These are phyloP conservation scores for Hanseniaspora occidentalis DNA, from an alignment of 805 yeast species.

Conservation along the genomic window DNA sequence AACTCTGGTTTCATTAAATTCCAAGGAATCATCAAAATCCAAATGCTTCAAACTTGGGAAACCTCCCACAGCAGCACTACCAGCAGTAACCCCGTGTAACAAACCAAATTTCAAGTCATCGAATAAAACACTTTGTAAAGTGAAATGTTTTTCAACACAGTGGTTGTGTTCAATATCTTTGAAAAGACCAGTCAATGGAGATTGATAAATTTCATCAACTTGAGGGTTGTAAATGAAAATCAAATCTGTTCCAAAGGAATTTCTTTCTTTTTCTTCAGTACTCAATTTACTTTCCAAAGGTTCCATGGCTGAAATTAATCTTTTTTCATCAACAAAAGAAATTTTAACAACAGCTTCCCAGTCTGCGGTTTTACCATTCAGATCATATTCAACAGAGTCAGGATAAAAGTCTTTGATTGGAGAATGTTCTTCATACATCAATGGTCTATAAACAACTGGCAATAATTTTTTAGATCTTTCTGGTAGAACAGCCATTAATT, in stretches of 20 bases:
- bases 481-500: constrained; percentile 94
- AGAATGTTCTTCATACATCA: constrained; percentile 78
- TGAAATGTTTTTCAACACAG: constrained; percentile 52
- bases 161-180: constrained; percentile 68
- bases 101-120: constrained; percentile 40
- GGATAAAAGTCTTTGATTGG: constrained; percentile 91
- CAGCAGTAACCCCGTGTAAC: constrained; percentile 51
- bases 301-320: constrained; percentile 59
- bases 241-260: constrained; percentile 60
- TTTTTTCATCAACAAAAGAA: constrained; percentile 77
- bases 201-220: constrained; percentile 47
- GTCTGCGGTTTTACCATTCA: constrained; percentile 88
- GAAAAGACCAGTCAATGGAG: constrained; percentile 70
- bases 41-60: constrained; percentile 76
- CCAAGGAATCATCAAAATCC: constrained; percentile 42
- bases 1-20: constrained; percentile 52
- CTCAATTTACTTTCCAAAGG: constrained; percentile 51
- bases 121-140: constrained; percentile 35
- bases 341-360: constrained; percentile 97
- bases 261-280: constrained; percentile 62
- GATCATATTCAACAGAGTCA: constrained; percentile 70
- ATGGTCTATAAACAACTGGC: constrained; percentile 62
- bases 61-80: constrained; percentile 69
- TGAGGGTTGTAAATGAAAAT: constrained; percentile 69
- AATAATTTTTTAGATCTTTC: constrained; percentile 75